phyloP scores from a whole-genome alignment of 2,329 filamentous ascomycete species.

The Botryotinia narcissicola region DNA sequence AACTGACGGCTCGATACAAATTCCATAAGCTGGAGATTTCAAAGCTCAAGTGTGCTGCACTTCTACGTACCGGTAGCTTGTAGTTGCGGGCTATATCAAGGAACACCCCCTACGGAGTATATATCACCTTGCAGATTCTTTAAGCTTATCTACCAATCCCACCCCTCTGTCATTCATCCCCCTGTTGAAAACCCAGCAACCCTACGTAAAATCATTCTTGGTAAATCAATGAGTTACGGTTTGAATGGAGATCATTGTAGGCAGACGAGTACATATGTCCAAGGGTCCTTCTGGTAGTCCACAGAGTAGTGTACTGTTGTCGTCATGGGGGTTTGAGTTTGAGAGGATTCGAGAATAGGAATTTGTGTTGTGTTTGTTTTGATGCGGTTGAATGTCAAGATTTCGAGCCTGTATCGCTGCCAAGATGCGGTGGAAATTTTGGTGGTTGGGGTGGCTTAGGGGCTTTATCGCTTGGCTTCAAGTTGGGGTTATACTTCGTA shows the following conservation, averaged over 20 bases:
- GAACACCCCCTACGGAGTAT: background rate
- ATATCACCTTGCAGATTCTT: background rate
- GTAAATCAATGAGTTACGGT: background rate
- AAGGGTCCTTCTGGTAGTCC: background rate
- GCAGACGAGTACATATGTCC: background rate
- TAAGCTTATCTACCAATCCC: background rate
- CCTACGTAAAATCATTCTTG: background rate
- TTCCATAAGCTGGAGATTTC: background rate
- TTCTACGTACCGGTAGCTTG: background rate
- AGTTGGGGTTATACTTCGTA: background rate
- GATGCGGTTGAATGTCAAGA: background rate
- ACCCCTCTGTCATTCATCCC: background rate
- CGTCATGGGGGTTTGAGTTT: background rate
- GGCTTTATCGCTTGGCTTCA: background rate
- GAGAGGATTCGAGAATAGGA: background rate
- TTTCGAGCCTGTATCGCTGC: background rate
- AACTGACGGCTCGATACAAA: background rate
- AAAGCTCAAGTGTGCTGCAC: background rate
- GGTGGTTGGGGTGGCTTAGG: background rate
- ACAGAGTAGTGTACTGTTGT: background rate
- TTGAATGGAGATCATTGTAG: background rate
- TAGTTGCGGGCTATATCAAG: background rate
- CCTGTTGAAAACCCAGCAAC: background rate
- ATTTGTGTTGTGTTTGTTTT: background rate
- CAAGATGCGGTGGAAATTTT: background rate